Percentiles rank a stretch among this genome's conserved stretches.
Evolutionary conservation across 2,329 filamentous ascomycete species (phyloP).

Genomic region (Talaromyces sp.): DNA sequence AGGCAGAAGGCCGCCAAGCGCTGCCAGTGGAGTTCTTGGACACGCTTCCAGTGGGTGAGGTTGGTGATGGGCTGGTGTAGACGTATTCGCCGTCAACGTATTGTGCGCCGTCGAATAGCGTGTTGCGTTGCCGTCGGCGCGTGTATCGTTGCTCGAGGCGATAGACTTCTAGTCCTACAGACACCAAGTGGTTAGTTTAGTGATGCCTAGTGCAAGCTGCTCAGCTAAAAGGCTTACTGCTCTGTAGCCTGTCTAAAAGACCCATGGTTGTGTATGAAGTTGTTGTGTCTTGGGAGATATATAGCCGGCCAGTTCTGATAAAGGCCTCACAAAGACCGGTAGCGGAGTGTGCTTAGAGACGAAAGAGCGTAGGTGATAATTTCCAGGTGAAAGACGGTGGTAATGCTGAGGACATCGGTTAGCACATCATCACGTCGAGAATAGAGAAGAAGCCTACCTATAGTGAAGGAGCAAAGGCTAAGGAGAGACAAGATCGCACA

Average conservation of each 20-base stretch:
- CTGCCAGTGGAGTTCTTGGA: slow-evolving; percentile 30
- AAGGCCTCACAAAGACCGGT: background rate
- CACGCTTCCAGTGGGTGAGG: slow-evolving; percentile 32
- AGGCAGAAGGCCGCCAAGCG: slow-evolving; percentile 9
- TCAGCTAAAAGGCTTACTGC: slow-evolving; percentile 36
- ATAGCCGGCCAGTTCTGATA: background rate
- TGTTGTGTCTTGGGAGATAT: background rate
- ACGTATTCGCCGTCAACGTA: slow-evolving; percentile 97
- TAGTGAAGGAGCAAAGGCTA: background rate
- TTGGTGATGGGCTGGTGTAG: slow-evolving; percentile 50
- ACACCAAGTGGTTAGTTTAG: background rate
- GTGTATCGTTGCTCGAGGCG: slow-evolving; percentile 94
- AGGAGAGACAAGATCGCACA: background rate
- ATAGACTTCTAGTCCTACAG: slow-evolving; percentile 74
- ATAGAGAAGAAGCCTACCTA: background rate
- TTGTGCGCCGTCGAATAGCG: slow-evolving; percentile 80
- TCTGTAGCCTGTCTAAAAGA: slow-evolving; percentile 47
- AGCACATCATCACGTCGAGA: background rate
- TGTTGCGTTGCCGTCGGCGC: slow-evolving; percentile 80
- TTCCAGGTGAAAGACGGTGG: background rate
- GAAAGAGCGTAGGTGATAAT: background rate
- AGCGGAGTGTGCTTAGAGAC: background rate
- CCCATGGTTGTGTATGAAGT: slow-evolving; percentile 29
- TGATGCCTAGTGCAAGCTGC: background rate
- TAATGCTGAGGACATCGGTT: background rate